phyloP scores from a whole-genome alignment of 1,284 basidiomycete species.

The Moesziomyces aphidis region DNA sequence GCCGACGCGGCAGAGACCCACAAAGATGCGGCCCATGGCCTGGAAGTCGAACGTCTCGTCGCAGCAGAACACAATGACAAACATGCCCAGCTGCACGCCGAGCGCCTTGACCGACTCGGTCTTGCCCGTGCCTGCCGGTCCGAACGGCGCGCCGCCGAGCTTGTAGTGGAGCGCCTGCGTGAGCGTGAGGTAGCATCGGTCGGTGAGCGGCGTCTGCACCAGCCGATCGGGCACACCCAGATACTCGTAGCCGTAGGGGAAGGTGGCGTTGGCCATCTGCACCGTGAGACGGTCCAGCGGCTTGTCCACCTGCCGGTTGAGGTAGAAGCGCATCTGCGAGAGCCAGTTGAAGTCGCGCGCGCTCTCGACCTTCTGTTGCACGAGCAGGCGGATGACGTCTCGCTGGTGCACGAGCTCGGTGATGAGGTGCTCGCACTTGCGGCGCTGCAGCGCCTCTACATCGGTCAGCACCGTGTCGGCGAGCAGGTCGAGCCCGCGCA shows the following conservation, averaged over 20 bases:
- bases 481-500: slow-evolving; percentile 87
- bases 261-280: slow-evolving; percentile 88
- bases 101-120: slow-evolving; percentile 99
- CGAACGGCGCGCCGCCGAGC: slow-evolving; percentile 96
- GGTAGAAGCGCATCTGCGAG: slow-evolving; percentile 98
- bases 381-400: slow-evolving; percentile 87
- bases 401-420: slow-evolving; percentile 98
- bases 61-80: slow-evolving; percentile 98
- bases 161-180: slow-evolving; percentile 96
- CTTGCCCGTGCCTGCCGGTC: slow-evolving; percentile 98
- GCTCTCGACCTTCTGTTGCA: slow-evolving; percentile 76
- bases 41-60: slow-evolving; percentile 99
- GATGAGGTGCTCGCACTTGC: slow-evolving; percentile 98
- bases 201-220: slow-evolving; percentile 98
- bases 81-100: slow-evolving; percentile 94
- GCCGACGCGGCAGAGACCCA: slow-evolving; percentile 97
- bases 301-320: slow-evolving; percentile 76
- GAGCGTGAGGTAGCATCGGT: slow-evolving; percentile 93
- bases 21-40: slow-evolving; percentile 99
- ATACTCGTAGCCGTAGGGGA: slow-evolving; percentile 99
- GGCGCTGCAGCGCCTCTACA: slow-evolving; percentile 85
- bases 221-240: slow-evolving; percentile 95
- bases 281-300: slow-evolving; percentile 80
- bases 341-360: slow-evolving; percentile 88
- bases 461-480: slow-evolving; percentile 95